Percentiles rank a stretch among this genome's conserved stretches.
phyloP scores from a whole-genome alignment of 2,329 filamentous ascomycete species.

The Ophioceras dolichostomum region DNA sequence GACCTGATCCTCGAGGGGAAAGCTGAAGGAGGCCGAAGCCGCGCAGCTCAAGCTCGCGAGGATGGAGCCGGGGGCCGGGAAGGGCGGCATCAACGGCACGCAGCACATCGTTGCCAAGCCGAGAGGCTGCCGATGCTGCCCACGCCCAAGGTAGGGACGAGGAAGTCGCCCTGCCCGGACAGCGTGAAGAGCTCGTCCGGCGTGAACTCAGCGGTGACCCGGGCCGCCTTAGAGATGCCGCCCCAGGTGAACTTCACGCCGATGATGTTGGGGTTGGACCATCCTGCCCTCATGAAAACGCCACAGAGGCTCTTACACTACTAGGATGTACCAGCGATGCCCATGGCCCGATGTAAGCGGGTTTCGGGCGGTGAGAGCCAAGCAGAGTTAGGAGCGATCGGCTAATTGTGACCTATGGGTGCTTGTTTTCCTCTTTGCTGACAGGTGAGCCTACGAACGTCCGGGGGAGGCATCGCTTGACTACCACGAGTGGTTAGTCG shows the following conservation, averaged over 20 bases:
- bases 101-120: no score
- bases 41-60: constrained; percentile 37
- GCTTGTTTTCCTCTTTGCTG: no score
- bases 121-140: constrained; percentile 46
- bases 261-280: constrained; percentile 55
- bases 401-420: no score
- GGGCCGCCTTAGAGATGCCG: constrained; percentile 55
- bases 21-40: constrained; percentile 31
- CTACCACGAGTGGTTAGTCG: no score
- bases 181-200: constrained; percentile 50
- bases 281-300: no score
- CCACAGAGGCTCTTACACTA: no score
- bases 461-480: no score
- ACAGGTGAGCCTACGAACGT: no score
- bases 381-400: no score
- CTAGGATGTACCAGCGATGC: no score
- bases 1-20: constrained; percentile 33
- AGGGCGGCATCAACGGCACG: constrained; percentile 47
- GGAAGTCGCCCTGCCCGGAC: constrained; percentile 60
- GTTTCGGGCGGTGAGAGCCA: no score
- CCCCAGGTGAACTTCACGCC: constrained; percentile 63
- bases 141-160: constrained; percentile 44
- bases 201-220: constrained; percentile 34
- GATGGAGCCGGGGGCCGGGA: constrained; percentile 43
- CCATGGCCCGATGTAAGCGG: no score